Evolutionary conservation across 2,329 filamentous ascomycete genomes (phyloP).

Genomic region (Epichloe hybrida): DNA sequence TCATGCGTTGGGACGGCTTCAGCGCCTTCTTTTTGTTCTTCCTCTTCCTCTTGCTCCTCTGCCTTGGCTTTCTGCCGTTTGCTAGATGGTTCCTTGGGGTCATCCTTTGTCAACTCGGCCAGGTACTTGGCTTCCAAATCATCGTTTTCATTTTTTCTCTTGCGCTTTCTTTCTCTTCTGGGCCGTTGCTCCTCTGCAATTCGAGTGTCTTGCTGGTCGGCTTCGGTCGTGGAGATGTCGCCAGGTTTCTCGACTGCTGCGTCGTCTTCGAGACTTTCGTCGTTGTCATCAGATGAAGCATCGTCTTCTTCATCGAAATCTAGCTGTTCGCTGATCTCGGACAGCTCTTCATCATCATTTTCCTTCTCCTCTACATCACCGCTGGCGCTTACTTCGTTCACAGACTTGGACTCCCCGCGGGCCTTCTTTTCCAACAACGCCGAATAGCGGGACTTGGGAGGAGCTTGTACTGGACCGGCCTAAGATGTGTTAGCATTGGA

Average conservation of each 20-base stretch:
- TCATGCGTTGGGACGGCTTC: slow-evolving; percentile 40
- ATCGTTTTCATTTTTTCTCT: slow-evolving; percentile 53
- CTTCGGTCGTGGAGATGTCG: neutral
- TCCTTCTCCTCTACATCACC: slow-evolving; percentile 13
- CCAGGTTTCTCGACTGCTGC: slow-evolving; percentile 3
- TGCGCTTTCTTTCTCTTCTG: slow-evolving; percentile 44
- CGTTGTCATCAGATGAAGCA: slow-evolving; percentile 10
- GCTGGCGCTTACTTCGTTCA: slow-evolving; percentile 11
- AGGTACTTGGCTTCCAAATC: slow-evolving; percentile 60
- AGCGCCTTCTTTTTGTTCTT: slow-evolving; percentile 25
- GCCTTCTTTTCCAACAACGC: slow-evolving; percentile 22
- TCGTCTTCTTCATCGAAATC: slow-evolving; percentile 16
- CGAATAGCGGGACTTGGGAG: slow-evolving; percentile 31
- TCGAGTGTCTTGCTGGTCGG: slow-evolving; percentile 13
- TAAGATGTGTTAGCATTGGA: slow-evolving; percentile 12
- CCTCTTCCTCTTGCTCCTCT: slow-evolving; percentile 12
- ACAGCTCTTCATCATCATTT: slow-evolving; percentile 19
- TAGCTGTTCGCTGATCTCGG: slow-evolving; percentile 13
- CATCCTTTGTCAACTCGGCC: slow-evolving; percentile 46
- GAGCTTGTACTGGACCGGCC: slow-evolving; percentile 37
- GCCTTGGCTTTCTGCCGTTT: slow-evolving; percentile 38
- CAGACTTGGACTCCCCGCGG: slow-evolving; percentile 9
- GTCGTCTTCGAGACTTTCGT: slow-evolving; percentile 12
- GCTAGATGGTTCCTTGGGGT: slow-evolving; percentile 40
- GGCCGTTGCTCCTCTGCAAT: slow-evolving; percentile 24